Conservation (phyloP, 257 asterid genomes). For the Solanum sparsipilum region DNA sequence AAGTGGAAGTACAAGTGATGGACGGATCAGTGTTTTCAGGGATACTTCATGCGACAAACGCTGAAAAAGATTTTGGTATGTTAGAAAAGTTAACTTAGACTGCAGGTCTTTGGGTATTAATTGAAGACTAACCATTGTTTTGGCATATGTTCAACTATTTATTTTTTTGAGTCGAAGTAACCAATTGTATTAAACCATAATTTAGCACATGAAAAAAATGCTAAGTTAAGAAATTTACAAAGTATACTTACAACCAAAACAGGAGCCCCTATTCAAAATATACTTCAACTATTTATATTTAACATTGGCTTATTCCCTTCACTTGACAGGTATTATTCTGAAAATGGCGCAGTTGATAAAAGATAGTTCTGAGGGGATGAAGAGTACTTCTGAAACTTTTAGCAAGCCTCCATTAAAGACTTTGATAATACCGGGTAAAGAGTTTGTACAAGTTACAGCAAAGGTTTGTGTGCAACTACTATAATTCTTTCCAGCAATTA, state of each 20-base stretch:
- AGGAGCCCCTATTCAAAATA: background rate
- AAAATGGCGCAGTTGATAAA: conserved; percentile 74
- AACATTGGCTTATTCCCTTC: background rate
- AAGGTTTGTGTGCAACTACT: conserved; percentile 41
- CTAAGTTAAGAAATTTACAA: background rate
- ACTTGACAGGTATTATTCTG: conserved; percentile 60
- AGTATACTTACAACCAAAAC: background rate
- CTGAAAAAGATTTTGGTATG: conserved; percentile 78
- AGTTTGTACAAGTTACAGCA: conserved; percentile 84
- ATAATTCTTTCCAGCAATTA: background rate
- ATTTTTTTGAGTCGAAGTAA: background rate
- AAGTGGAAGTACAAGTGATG: conserved; percentile 86
- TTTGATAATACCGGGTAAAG: conserved; percentile 63
- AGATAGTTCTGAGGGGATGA: conserved; percentile 64
- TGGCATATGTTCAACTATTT: background rate
- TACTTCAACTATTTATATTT: background rate
- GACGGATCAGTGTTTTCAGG: conserved; percentile 88
- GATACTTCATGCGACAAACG: conserved; percentile 66
- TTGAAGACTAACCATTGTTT: background rate
- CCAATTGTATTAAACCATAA: background rate
- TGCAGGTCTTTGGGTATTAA: background rate
- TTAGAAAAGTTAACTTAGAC: background rate
- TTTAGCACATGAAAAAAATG: background rate
- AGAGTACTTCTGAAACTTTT: conserved; percentile 29
- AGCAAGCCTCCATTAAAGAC: conserved; percentile 53